Conservation (phyloP, 2,329 filamentous ascomycete genomes). For the Phyllosticta ampelicida region DNA sequence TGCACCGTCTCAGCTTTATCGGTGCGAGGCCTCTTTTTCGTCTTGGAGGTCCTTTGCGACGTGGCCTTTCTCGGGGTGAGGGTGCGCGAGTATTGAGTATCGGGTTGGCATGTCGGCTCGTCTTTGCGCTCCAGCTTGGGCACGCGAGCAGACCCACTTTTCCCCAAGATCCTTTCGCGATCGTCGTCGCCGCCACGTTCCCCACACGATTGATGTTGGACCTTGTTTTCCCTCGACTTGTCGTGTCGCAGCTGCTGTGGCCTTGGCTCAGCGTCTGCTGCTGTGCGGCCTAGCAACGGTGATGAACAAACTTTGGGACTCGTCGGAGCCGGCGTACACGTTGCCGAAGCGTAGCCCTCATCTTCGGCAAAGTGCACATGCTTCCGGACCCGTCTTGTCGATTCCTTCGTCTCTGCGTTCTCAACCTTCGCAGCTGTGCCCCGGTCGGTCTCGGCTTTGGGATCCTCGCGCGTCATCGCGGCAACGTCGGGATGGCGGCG, state of each 20-base stretch:
- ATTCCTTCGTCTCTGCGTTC: not conserved
- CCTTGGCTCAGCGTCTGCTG: conserved; percentile 4
- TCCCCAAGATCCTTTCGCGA: not conserved
- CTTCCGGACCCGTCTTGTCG: not conserved
- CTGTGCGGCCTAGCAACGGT: not conserved
- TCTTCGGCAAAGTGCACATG: conserved; percentile 8
- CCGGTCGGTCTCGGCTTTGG: not conserved
- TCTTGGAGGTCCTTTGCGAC: not conserved
- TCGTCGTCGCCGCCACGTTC: not conserved
- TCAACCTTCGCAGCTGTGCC: not conserved
- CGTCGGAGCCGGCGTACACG: conserved; percentile 2
- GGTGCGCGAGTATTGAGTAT: not conserved
- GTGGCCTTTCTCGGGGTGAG: not conserved
- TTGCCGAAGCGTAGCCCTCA: conserved; percentile 7
- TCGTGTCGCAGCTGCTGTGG: conserved; percentile 2
- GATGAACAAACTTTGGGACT: conserved; percentile 6
- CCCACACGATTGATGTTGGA: not conserved
- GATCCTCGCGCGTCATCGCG: not conserved
- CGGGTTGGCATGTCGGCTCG: not conserved
- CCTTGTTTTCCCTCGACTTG: not conserved
- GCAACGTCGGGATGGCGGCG: not conserved
- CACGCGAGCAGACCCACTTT: not conserved
- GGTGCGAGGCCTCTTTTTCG: not conserved
- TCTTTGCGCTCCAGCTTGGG: not conserved
- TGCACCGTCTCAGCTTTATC: not conserved